phyloP scores from a whole-genome alignment of 768 basidiomycete species.

The Boletellus emodensis region DNA sequence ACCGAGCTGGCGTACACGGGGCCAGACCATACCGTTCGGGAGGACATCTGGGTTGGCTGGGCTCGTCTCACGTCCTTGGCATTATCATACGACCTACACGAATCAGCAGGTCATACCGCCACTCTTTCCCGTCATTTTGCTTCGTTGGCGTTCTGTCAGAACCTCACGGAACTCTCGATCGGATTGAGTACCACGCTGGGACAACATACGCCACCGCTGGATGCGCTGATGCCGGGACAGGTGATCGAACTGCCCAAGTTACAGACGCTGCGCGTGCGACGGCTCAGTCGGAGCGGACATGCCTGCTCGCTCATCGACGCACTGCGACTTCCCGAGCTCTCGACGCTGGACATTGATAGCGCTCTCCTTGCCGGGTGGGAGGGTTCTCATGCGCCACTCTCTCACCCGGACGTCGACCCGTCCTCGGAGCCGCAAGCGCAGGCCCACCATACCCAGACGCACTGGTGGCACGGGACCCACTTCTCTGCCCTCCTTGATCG shows the following conservation, averaged over 20 bases:
- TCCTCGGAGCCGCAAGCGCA: background rate
- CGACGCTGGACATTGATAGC: conserved; percentile 20
- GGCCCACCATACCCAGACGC: background rate
- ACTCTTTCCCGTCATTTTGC: conserved; percentile 21
- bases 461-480: conserved; percentile 22
- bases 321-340: conserved; percentile 21
- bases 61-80: conserved; percentile 22
- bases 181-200: conserved; percentile 13
- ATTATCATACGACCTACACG: conserved; percentile 23
- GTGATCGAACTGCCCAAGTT: conserved; percentile 17
- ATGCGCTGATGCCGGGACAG: conserved; percentile 5
- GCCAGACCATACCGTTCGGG: conserved; percentile 19
- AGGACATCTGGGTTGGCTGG: conserved; percentile 24
- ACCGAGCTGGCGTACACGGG: conserved; percentile 23
- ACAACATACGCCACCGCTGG: conserved; percentile 14
- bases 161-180: conserved; percentile 22
- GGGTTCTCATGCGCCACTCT: background rate
- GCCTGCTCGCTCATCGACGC: conserved; percentile 18
- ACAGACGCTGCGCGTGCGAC: conserved; percentile 22
- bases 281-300: conserved; percentile 16
- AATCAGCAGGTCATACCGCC: conserved; percentile 23
- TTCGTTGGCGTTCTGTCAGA: conserved; percentile 11
- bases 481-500: conserved; percentile 23
- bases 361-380: conserved; percentile 20
- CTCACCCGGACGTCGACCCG: conserved; percentile 13